Base-by-base conservation (phyloP, 2,329 filamentous ascomycete genomes). In the Neonectria faginata region DNA sequence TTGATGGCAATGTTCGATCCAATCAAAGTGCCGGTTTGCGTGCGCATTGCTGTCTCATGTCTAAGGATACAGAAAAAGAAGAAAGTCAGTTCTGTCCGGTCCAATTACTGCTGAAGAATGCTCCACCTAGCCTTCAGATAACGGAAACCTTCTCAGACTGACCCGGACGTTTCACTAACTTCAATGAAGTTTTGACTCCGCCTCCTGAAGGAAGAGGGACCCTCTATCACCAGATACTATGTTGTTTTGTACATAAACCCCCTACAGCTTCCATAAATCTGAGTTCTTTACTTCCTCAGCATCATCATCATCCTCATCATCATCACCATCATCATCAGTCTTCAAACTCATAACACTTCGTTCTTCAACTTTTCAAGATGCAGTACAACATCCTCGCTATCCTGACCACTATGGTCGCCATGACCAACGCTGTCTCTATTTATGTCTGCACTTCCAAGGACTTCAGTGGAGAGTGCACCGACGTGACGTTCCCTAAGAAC, bases 321-420 rank as follows among this genome's bases (percentile, higher is more conserved):
- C 31, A 11, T 33, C 31, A 33, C 2, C 9, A 9, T 1, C 42
- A 45, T 22, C 42, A 45, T 22, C 20, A 45, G 42, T 22, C 42
- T 25, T 8, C n/a, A 22, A 45, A 45, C 42, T 22, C 7, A 45
- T 45, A 45, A 44, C 42, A 45, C 18, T 45, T 22, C 42, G 42
- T 22, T 45, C 42, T 45, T 22, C 42, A 45, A 45, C 42, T 45
- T 22, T 45, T 45, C 42, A 45, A 18, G 9, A 45, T 45, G 42
- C 42, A 45, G 42, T 45, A 45, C 42, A 45, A 45, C 42, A 16
- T 45, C 42, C 42, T 45, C 42, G 42, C 42, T 45, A 9, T 45
- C 18, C 18, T 45, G n/a, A 22, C 42, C 42, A 45, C 42, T 22
- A 45, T 45, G 42, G 42, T 45, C 42, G 42, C 42, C 42, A 45